Evolutionary conservation across 1,284 basidiomycete species (phyloP).

Genomic region (Ganoderma meredithae): DNA sequence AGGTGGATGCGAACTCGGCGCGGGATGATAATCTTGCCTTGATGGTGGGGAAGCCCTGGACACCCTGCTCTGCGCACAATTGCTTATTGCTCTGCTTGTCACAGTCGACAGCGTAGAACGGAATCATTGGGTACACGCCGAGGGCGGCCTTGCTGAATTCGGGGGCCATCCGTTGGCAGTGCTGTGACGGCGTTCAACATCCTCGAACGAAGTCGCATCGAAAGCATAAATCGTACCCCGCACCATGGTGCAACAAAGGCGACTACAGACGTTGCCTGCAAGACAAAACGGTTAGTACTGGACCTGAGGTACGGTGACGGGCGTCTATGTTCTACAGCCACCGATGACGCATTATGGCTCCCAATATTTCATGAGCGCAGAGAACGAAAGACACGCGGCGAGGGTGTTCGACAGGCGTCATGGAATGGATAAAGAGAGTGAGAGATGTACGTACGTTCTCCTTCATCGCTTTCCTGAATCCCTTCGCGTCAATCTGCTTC

Average conservation of each 20-base stretch:
- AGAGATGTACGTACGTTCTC: constrained; percentile 64
- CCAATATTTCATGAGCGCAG: neutral
- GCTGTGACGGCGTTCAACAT: constrained; percentile 50
- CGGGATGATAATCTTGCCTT: constrained; percentile 56
- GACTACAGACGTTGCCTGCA: constrained; percentile 76
- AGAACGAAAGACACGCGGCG: neutral
- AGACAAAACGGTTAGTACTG: constrained; percentile 12
- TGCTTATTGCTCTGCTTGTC: constrained; percentile 85
- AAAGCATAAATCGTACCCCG: constrained; percentile 60
- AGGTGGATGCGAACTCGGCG: constrained; percentile 10
- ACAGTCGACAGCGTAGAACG: constrained; percentile 91
- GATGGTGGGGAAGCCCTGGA: constrained; percentile 93
- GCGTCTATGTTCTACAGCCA: constrained; percentile 6
- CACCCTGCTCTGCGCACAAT: constrained; percentile 85
- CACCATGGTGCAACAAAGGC: constrained; percentile 93
- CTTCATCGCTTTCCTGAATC: constrained; percentile 79
- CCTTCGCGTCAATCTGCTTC: constrained; percentile 77
- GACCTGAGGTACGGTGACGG: neutral
- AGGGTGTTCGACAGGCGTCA: neutral
- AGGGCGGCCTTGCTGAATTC: constrained; percentile 86
- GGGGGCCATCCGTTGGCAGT: constrained; percentile 88
- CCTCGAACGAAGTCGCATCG: neutral
- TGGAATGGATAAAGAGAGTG: too few relatives aligned
- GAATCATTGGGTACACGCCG: constrained; percentile 83
- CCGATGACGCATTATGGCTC: neutral